A percentile compares a stretch with the other conserved stretches of the same genome.
These are phyloP conservation scores for Phytophthora vignae DNA, from an alignment of 352 stramenopile species.

Conservation along the genomic window DNA sequence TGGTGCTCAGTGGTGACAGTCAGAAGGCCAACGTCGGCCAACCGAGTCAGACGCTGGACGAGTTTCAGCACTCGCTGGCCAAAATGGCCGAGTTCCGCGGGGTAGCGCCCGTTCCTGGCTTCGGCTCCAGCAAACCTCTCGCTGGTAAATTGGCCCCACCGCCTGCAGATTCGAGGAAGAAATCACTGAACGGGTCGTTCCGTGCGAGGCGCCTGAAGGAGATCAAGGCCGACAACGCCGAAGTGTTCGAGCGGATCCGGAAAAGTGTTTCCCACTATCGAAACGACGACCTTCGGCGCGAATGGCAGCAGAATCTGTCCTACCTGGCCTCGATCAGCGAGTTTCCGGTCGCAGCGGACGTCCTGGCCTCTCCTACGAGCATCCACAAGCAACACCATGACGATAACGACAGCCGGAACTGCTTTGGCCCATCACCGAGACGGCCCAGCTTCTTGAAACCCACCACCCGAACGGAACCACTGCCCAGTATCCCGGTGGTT, in stretches of 20 bases:
- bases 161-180: conserved; percentile 27
- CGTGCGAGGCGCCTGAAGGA: conserved; percentile 63
- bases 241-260: conserved; percentile 64
- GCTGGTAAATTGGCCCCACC: conserved; percentile 25
- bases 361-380: conserved; percentile 20
- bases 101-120: conserved; percentile 34
- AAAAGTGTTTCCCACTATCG: conserved; percentile 72
- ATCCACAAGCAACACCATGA: conserved; percentile 20
- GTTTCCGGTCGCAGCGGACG: conserved; percentile 51
- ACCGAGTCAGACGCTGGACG: conserved; percentile 15
- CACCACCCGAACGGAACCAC: conserved; percentile 15
- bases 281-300: conserved; percentile 59
- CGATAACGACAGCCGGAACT: conserved; percentile 15
- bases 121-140: conserved; percentile 14
- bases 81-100: conserved; percentile 68
- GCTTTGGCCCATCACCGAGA: conserved; percentile 27
- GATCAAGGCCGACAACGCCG: conserved; percentile 69
- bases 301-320: conserved; percentile 76
- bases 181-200: conserved; percentile 58
- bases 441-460: conserved; percentile 24
- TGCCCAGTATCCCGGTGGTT: conserved; percentile 40
- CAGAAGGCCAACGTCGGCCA: background rate
- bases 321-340: conserved; percentile 79
- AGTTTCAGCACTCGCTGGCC: conserved; percentile 41
- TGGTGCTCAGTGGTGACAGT: conserved; percentile 5